A percentile compares a stretch with the other conserved stretches of the same genome.
Evolutionary conservation across 148 eudicot genomes (phyloP).

Genomic region (Vaccinium corymbosum): DNA sequence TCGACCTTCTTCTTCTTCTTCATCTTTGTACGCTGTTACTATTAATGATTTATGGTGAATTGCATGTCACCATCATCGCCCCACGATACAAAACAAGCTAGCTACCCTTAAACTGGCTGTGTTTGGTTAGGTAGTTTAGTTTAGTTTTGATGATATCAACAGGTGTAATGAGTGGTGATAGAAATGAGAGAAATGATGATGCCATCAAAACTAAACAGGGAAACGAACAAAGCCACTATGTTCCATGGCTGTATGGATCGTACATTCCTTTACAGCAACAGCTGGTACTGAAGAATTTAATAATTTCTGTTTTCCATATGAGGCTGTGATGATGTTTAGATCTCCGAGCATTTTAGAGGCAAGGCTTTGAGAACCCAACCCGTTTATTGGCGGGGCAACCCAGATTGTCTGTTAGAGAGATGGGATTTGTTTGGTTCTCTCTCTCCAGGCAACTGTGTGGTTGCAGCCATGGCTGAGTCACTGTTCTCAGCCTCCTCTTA

Average conservation of each 20-base stretch:
- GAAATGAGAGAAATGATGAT: no score
- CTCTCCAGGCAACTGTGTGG: neutral
- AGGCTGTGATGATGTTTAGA: neutral
- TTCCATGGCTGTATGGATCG: no score
- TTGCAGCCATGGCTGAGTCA: neutral
- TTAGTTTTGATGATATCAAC: no score
- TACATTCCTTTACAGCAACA: no score
- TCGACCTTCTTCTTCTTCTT: neutral
- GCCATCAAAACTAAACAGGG: no score
- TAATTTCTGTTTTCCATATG: neutral
- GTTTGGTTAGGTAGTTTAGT: no score
- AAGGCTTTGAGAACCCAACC: neutral
- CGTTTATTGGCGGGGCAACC: neutral
- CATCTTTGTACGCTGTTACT: no score
- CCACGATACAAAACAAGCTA: neutral
- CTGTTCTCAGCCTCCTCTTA: neutral
- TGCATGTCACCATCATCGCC: neutral
- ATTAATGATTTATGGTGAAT: neutral
- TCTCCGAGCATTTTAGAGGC: neutral
- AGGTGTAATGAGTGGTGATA: no score
- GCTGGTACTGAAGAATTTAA: no score
- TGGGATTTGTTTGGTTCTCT: no score
- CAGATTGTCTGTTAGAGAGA: neutral
- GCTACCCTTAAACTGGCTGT: no score
- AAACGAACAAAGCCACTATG: no score